These are phyloP conservation scores for Kluyveromyces starmeri DNA, from an alignment of 805 yeast species.

Conservation along the genomic window DNA sequence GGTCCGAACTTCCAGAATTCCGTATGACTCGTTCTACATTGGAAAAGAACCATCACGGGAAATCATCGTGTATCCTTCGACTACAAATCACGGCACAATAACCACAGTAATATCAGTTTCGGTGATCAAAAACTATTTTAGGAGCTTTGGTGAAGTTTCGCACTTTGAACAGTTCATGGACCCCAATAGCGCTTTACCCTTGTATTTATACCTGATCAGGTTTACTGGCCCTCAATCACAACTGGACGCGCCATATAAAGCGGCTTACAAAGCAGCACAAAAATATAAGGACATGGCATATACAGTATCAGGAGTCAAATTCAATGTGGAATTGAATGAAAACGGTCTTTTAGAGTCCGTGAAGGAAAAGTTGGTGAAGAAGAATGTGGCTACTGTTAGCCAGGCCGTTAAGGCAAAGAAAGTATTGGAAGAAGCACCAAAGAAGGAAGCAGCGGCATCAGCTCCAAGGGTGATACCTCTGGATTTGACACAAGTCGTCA, in stretches of 20 bases:
- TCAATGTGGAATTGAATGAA: constrained; percentile 46
- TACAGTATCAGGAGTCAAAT: constrained; percentile 40
- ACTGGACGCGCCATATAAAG: constrained; percentile 38
- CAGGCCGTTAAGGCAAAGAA: constrained; percentile 20
- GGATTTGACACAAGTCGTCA: constrained; percentile 41
- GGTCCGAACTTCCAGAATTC: constrained; percentile 22
- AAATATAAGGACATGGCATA: constrained; percentile 34
- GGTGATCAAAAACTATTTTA: constrained; percentile 41
- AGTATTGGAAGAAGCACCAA: constrained; percentile 16
- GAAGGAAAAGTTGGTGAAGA: constrained; percentile 24
- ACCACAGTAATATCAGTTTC: constrained; percentile 8
- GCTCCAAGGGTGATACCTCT: constrained; percentile 28
- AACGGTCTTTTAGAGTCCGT: constrained; percentile 31
- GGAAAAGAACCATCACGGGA: constrained; percentile 70
- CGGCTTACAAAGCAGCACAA: constrained; percentile 39
- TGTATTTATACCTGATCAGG: constrained; percentile 59
- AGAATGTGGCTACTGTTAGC: constrained; percentile 33
- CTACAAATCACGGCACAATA: constrained; percentile 14
- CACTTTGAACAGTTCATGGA: constrained; percentile 55
- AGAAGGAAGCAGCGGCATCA: constrained; percentile 13
- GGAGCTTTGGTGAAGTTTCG: constrained; percentile 53
- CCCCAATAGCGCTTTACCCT: constrained; percentile 67
- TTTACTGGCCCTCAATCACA: constrained; percentile 49
- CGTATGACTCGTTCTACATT: constrained; percentile 62
- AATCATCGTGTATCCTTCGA: constrained; percentile 53